A percentile compares a stretch with the other conserved stretches of the same genome.
phyloP scores from a whole-genome alignment of 306 rosid genomes.

The Biancaea sappan region DNA sequence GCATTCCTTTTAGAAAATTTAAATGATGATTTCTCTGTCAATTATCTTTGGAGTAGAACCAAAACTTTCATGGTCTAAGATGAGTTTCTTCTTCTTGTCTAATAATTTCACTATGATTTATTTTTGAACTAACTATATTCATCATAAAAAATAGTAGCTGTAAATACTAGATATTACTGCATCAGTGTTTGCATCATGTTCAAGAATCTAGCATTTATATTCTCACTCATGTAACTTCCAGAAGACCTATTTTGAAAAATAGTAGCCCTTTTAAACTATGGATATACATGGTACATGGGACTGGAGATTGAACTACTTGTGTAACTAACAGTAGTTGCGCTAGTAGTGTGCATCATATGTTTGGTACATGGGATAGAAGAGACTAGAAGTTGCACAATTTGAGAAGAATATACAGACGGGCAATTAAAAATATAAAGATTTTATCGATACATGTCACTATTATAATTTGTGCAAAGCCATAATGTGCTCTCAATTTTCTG shows the following conservation, averaged over 20 bases:
- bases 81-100: slow-evolving; percentile 26
- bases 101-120: slow-evolving; percentile 22
- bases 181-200: background rate
- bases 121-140: background rate
- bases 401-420: background rate
- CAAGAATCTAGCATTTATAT: slow-evolving; percentile 22
- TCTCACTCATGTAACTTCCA: background rate
- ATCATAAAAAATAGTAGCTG: background rate
- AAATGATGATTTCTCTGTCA: background rate
- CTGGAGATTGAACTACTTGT: background rate
- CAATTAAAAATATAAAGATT: background rate
- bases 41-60: background rate
- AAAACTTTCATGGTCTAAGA: background rate
- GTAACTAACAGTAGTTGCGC: slow-evolving; percentile 1
- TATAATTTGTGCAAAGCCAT: background rate
- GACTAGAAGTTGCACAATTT: background rate
- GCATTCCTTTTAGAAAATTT: slow-evolving; percentile 9
- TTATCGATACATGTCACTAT: background rate
- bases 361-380: background rate
- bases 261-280: background rate
- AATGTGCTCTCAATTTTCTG: background rate
- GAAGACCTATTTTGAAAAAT: background rate
- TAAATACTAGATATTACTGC: background rate
- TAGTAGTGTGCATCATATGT: background rate
- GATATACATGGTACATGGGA: slow-evolving; percentile 4